phyloP scores from a whole-genome alignment of 2,329 filamentous ascomycete genomes.

The Paraphaeosphaeria sporulosa region DNA sequence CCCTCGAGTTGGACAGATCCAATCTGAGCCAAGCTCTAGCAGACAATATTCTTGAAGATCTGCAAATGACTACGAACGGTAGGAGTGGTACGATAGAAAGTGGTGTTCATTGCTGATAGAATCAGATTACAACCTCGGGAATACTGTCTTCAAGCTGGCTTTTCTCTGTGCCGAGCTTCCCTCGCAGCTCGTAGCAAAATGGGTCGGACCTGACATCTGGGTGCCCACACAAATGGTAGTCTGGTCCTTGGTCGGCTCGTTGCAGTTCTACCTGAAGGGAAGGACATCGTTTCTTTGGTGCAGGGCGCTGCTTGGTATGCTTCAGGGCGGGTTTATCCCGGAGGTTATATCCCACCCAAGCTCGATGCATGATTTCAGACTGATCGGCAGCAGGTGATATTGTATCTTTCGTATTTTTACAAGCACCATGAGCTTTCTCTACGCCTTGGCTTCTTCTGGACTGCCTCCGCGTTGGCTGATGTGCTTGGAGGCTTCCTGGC shows the following conservation, averaged over 20 bases:
- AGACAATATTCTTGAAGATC: slow-evolving; percentile 31
- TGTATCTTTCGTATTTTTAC: slow-evolving; percentile 65
- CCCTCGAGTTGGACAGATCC: slow-evolving; percentile 54
- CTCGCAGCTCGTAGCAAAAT: slow-evolving; percentile 33
- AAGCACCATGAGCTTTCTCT: slow-evolving; percentile 48
- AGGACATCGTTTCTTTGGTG: slow-evolving; percentile 45
- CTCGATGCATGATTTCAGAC: neutral
- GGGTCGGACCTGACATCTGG: slow-evolving; percentile 44
- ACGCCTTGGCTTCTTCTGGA: slow-evolving; percentile 53
- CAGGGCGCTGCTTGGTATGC: slow-evolving; percentile 48
- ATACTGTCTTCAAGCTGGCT: slow-evolving; percentile 28
- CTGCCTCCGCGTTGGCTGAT: slow-evolving; percentile 38
- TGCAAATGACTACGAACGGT: slow-evolving; percentile 34
- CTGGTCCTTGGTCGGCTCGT: slow-evolving; percentile 52
- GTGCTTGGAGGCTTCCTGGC: slow-evolving; percentile 48
- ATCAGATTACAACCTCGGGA: slow-evolving; percentile 31
- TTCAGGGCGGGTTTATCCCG: slow-evolving; percentile 62
- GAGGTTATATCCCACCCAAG: slow-evolving; percentile 46
- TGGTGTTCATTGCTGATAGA: neutral
- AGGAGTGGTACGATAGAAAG: neutral
- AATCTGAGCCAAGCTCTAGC: slow-evolving; percentile 26
- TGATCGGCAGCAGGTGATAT: slow-evolving; percentile 48
- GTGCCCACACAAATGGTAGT: slow-evolving; percentile 53
- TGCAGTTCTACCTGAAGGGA: slow-evolving; percentile 70
- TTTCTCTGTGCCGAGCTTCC: slow-evolving; percentile 35